Conservation (phyloP, 2,329 filamentous ascomycete genomes). For the Colletotrichum sp. region DNA sequence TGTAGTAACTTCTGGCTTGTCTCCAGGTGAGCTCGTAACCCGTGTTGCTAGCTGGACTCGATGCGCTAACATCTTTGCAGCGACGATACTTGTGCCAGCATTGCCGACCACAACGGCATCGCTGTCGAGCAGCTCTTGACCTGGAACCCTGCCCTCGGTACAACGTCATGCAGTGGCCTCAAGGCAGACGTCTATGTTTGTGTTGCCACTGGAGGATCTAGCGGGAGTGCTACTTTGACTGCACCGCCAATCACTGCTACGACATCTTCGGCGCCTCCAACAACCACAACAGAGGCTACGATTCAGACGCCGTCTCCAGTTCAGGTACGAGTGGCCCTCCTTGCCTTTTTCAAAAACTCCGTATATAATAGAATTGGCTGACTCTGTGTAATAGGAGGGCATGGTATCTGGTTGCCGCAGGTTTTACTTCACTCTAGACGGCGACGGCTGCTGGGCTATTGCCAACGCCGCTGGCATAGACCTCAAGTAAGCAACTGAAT, state of each 20-base stretch:
- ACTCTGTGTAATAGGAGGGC: not conserved
- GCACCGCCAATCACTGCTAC: not conserved
- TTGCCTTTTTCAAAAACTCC: not conserved
- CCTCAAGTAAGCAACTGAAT: not conserved
- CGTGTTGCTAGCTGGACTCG: not conserved
- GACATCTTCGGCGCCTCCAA: not conserved
- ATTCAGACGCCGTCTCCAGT: not conserved
- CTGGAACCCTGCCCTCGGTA: not conserved
- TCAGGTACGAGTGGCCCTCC: not conserved
- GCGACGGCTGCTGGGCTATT: slow-evolving; percentile 10
- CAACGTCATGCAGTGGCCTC: not conserved
- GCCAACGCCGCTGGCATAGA: not conserved
- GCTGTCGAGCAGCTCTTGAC: not conserved
- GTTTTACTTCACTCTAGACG: not conserved
- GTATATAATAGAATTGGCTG: rapidly evolving
- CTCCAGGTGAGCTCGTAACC: not conserved
- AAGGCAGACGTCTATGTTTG: not conserved
- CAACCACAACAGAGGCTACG: not conserved
- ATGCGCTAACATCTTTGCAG: not conserved
- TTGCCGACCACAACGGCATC: not conserved
- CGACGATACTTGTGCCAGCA: not conserved
- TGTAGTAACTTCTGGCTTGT: not conserved
- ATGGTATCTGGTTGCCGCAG: not conserved
- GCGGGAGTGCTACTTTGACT: not conserved
- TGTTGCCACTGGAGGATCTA: not conserved